Base-by-base conservation (phyloP, 1,284 basidiomycete species). In the Cryptococcus sp. region DNA sequence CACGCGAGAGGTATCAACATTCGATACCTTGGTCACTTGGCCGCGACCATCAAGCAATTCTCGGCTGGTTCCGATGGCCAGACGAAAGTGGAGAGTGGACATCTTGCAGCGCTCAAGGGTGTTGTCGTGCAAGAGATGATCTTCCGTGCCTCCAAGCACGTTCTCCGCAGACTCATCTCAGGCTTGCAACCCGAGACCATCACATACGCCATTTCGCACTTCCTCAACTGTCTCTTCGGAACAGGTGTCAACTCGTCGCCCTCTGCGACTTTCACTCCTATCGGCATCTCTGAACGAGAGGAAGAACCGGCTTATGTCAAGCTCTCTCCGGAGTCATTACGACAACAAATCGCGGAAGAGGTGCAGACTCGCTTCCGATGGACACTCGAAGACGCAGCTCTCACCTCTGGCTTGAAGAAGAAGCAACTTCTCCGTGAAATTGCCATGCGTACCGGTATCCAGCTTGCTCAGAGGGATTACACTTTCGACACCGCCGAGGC, bases 171-270 rank as follows among this genome's bases (percentile, higher is more conserved):
- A 8, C 72, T 81, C 46, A 63, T 82, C 37, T 65, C 69, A 47
- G 72, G 67, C 34, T 72, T 78, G 34, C 66, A 70, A 16, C 67
- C 76, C 19, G 77, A 79, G 62, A 78, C 81, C 58, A 69, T 75
- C 48, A 70, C 79, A 3, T 67, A 59, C 52, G 74, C 79, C 52
- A 68, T 82, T 54, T 80, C 83, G 16, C 83, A 85, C 75, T 83
- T 84, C 79, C 77, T 83, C 73, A 84, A 84, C 77, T 84, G 83
- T 64, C 76, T 85, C 5, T 67, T 84, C n/a, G 83, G 83, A 49
- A 65, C 76, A 10, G 68, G 67, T 7, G 51, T 78, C 60, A 79
- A 82, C 67, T 50, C 80, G 17, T 64, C 69, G 10, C 82, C 82
- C 13, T 66, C 73, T 46, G 76, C 82, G 16, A 59, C 64, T 11